Evolutionary conservation across 2,329 filamentous ascomycete species (phyloP).

Genomic region (Geosmithia morbida): DNA sequence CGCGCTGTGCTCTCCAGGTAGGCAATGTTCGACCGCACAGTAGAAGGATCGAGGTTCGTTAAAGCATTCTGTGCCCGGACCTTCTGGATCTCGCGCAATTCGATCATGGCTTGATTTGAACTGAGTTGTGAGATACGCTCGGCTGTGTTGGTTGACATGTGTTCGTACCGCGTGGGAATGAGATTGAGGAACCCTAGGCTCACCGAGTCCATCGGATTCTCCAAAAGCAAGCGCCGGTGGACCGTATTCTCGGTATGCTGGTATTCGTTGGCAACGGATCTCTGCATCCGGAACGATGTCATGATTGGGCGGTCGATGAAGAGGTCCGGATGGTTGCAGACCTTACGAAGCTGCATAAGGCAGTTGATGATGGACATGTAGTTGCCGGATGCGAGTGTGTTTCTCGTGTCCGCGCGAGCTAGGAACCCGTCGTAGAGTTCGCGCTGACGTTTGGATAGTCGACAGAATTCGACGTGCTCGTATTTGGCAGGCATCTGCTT

Average conservation of each 20-base stretch:
- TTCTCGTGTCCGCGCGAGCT: conserved; percentile 74
- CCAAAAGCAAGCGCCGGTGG: conserved; percentile 47
- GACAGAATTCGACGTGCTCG: conserved; percentile 92
- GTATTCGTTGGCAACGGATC: conserved; percentile 62
- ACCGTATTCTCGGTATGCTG: conserved; percentile 59
- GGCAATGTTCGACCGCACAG: conserved; percentile 52
- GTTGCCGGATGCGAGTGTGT: conserved; percentile 81
- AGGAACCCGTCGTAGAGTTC: conserved; percentile 96
- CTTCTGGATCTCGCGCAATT: conserved; percentile 59
- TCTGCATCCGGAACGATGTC: conserved; percentile 86
- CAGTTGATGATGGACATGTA: conserved; percentile 98
- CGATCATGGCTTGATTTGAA: conserved; percentile 53
- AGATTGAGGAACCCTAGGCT: conserved; percentile 69
- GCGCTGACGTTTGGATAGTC: conserved; percentile 85
- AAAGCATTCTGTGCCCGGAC: conserved; percentile 40
- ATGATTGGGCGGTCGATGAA: conserved; percentile 95
- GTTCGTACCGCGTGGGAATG: conserved; percentile 56
- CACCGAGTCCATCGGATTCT: conserved; percentile 47
- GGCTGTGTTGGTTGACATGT: conserved; percentile 38
- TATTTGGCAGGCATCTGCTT: conserved; percentile 99
- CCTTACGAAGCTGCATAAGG: conserved; percentile 91
- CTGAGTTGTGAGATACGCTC: conserved; percentile 50
- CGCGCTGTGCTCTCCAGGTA: conserved; percentile 59
- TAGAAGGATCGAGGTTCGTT: conserved; percentile 46
- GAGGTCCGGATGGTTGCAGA: conserved; percentile 95